phyloP scores from a whole-genome alignment of 2,329 filamentous ascomycete species.

The Colletotrichum tofieldiae region DNA sequence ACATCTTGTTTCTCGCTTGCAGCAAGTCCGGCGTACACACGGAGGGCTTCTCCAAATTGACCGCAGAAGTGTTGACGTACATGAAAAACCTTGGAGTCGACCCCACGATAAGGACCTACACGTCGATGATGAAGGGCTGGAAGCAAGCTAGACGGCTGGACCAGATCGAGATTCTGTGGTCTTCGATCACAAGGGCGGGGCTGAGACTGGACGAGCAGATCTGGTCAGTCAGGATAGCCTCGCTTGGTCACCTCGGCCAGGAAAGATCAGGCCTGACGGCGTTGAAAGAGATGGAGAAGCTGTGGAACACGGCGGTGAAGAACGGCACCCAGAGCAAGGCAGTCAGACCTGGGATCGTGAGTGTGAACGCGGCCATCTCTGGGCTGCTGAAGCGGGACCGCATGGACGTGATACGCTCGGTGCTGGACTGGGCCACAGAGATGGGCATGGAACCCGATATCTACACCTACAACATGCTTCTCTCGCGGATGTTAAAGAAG shows the following conservation, averaged over 20 bases:
- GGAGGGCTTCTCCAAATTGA: conserved; percentile 23
- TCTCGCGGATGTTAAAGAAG: conserved; percentile 71
- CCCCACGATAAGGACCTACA: conserved; percentile 79
- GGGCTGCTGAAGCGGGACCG: conserved; percentile 70
- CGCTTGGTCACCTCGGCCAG: conserved; percentile 71
- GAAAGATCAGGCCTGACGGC: conserved; percentile 72
- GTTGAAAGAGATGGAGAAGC: conserved; percentile 75
- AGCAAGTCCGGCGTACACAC: conserved; percentile 29
- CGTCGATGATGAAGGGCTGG: conserved; percentile 81
- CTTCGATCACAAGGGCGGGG: conserved; percentile 70
- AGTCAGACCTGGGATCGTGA: conserved; percentile 73
- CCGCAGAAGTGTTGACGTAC: conserved; percentile 53
- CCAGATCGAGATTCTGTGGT: conserved; percentile 79
- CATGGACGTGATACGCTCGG: conserved; percentile 63
- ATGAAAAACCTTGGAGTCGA: conserved; percentile 65
- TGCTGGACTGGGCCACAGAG: conserved; percentile 73
- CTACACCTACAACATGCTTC: conserved; percentile 78
- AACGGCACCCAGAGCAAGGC: conserved; percentile 51
- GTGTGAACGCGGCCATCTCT: conserved; percentile 80
- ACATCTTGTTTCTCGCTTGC: conserved; percentile 59
- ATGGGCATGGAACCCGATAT: conserved; percentile 71
- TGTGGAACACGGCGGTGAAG: conserved; percentile 66
- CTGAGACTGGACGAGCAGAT: conserved; percentile 74
- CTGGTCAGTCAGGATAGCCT: conserved; percentile 81
- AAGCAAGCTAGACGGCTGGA: conserved; percentile 70